Percentiles rank a stretch among this genome's conserved stretches.
Evolutionary conservation across 768 basidiomycete genomes (phyloP).

Genomic region (Lactarius psammicola): DNA sequence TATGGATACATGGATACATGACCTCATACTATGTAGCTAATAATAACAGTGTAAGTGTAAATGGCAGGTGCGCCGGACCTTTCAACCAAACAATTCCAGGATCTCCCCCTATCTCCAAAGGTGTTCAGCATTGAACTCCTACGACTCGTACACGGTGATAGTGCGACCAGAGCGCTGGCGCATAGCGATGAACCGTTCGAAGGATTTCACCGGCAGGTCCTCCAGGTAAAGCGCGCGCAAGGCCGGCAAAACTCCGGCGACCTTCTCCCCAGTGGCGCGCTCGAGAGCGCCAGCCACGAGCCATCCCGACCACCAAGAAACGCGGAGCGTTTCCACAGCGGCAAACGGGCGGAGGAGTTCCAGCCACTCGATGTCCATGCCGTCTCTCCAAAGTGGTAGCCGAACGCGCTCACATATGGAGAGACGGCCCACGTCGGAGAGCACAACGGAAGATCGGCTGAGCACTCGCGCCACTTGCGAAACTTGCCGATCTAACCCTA

Average conservation of each 20-base stretch:
- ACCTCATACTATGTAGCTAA: not conserved
- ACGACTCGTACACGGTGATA: not conserved
- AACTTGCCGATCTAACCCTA: slow-evolving; percentile 4
- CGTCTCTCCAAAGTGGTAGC: not conserved
- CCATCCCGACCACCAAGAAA: not conserved
- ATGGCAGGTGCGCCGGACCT: not conserved
- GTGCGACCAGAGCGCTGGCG: not conserved
- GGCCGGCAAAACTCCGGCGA: not conserved
- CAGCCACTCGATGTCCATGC: not conserved
- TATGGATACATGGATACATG: not conserved
- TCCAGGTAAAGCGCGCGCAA: not conserved
- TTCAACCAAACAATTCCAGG: not conserved
- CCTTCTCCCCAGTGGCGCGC: not conserved
- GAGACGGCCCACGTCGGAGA: not conserved
- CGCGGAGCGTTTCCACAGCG: not conserved
- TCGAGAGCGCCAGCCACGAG: not conserved
- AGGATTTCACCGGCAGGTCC: not conserved
- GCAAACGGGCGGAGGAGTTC: slow-evolving; percentile 6
- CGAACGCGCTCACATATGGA: not conserved
- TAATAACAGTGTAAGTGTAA: not conserved
- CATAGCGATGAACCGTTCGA: not conserved
- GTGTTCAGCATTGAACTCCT: not conserved
- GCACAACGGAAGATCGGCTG: not conserved
- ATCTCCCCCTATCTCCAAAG: not conserved
- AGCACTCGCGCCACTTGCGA: slow-evolving; percentile 4